Evolutionary conservation across 352 stramenopile genomes (phyloP).

Genomic region (Phytophthora fragariaefolia): DNA sequence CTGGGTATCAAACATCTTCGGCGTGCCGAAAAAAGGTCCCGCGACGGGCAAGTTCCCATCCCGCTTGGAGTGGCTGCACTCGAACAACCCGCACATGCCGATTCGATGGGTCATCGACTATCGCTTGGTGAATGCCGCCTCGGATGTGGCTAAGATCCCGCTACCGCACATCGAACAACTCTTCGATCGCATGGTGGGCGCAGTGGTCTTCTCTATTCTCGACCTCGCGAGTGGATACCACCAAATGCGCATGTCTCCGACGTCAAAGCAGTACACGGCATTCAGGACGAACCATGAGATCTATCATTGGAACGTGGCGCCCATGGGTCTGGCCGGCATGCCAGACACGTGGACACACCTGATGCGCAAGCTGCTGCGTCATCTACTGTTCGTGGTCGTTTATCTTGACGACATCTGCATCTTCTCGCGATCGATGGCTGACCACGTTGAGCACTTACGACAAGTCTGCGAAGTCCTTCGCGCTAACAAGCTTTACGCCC

Average conservation of each 20-base stretch:
- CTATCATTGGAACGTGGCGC: constrained; percentile 45
- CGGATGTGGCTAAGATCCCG: constrained; percentile 18
- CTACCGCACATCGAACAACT: constrained; percentile 22
- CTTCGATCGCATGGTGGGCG: constrained; percentile 12
- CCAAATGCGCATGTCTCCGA: constrained; percentile 41
- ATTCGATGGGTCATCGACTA: background rate
- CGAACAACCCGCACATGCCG: background rate
- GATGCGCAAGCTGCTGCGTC: constrained; percentile 26
- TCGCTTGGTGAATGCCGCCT: background rate
- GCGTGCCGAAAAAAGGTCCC: too few species aligned
- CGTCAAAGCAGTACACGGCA: constrained; percentile 43
- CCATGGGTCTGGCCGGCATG: constrained; percentile 46
- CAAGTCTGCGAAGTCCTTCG: background rate
- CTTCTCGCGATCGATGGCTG: background rate
- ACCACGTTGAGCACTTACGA: background rate
- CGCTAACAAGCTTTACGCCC: constrained; percentile 16
- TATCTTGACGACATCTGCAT: background rate
- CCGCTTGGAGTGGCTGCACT: background rate
- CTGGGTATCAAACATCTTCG: too few species aligned
- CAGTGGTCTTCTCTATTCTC: constrained; percentile 25
- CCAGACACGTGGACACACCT: constrained; percentile 44
- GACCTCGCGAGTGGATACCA: constrained; percentile 40
- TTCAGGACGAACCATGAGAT: constrained; percentile 42
- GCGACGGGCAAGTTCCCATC: too few species aligned
- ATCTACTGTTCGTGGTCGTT: background rate